phyloP scores from a whole-genome alignment of 768 basidiomycete species.

The Neoboletus brunneissimus region DNA sequence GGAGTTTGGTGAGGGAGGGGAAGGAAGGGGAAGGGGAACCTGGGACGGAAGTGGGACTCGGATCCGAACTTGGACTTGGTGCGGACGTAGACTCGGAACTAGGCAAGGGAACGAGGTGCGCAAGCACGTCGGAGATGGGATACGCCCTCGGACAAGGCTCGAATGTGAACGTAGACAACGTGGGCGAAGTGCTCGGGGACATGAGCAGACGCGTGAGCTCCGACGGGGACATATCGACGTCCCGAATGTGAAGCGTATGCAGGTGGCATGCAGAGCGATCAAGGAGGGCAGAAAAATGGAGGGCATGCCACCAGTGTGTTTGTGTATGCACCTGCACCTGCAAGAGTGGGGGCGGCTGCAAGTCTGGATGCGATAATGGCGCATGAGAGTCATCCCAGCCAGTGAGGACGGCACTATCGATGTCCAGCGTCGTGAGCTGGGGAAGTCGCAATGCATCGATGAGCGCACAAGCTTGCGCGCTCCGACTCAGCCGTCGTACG shows the following conservation, averaged over 20 bases:
- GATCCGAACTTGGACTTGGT: neutral
- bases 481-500: slow-evolving; percentile 22
- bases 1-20: slow-evolving; percentile 19
- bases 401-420: slow-evolving; percentile 20
- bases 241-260: slow-evolving; percentile 15
- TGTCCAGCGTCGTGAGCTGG: slow-evolving; percentile 18
- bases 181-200: slow-evolving; percentile 15
- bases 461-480: slow-evolving; percentile 15
- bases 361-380: slow-evolving; percentile 12
- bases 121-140: slow-evolving; percentile 18
- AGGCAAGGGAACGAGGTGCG: slow-evolving; percentile 4
- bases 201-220: slow-evolving; percentile 19
- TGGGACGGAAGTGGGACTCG: neutral
- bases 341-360: neutral
- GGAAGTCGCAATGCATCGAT: slow-evolving; percentile 23
- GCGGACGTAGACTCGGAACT: neutral
- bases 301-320: slow-evolving; percentile 21
- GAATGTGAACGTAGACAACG: slow-evolving; percentile 22
- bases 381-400: slow-evolving; percentile 12
- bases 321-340: neutral
- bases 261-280: slow-evolving; percentile 23
- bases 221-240: slow-evolving; percentile 23
- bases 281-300: slow-evolving; percentile 21
- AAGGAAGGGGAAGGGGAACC: neutral
- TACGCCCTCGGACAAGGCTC: slow-evolving; percentile 22